These are phyloP conservation scores for Lentinula guzmanii DNA, from an alignment of 768 basidiomycete species.

Conservation along the genomic window DNA sequence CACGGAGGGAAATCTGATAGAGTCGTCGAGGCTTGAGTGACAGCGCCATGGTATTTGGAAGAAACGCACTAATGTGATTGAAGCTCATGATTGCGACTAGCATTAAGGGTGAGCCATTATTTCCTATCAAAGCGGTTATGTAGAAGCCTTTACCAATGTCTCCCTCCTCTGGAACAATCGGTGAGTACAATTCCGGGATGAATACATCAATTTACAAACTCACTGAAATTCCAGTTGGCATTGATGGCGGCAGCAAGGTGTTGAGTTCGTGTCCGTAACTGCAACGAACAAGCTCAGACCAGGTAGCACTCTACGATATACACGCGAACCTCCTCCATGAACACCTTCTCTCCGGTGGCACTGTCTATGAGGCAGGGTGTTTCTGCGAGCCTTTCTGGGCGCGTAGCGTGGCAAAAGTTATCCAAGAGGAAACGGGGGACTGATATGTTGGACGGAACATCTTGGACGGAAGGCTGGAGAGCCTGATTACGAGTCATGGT, in stretches of 20 bases:
- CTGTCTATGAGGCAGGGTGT: conserved; percentile 38
- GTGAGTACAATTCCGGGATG: not conserved
- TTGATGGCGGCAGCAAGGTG: conserved; percentile 27
- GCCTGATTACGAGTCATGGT: conserved; percentile 2
- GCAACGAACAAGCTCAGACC: not conserved
- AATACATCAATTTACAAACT: not conserved
- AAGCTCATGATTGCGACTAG: conserved; percentile 35
- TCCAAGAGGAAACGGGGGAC: conserved; percentile 39
- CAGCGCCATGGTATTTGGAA: not conserved
- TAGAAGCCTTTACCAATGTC: conserved; percentile 27
- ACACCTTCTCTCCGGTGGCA: conserved; percentile 24
- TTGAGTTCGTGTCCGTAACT: conserved; percentile 29
- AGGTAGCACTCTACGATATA: not conserved
- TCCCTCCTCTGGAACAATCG: conserved; percentile 20
- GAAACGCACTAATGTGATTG: conserved; percentile 33
- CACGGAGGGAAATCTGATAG: conserved; percentile 27
- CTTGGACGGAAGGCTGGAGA: not conserved
- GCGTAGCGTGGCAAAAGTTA: conserved; percentile 21
- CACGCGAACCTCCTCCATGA: conserved; percentile 28
- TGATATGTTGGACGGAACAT: conserved; percentile 19
- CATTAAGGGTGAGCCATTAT: not conserved
- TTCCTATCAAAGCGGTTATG: not conserved
- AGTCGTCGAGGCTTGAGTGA: not conserved
- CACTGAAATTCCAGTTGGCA: conserved; percentile 24
- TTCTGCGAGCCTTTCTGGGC: conserved; percentile 21